These are phyloP conservation scores for Onygena corvina DNA, from an alignment of 2,329 filamentous ascomycete species.

Conservation along the genomic window DNA sequence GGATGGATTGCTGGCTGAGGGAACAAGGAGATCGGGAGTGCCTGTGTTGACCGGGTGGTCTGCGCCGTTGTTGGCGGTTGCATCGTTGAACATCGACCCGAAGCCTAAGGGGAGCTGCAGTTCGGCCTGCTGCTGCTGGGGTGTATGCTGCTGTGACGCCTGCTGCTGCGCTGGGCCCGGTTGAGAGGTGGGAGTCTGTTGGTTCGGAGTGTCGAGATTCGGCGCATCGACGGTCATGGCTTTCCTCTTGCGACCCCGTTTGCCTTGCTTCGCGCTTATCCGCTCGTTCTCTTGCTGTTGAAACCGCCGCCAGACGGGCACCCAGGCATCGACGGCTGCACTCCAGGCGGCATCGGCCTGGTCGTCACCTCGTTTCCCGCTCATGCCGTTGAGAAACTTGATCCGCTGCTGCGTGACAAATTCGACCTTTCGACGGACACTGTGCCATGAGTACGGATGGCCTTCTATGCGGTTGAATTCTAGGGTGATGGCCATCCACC, in stretches of 20 bases:
- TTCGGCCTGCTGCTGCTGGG: constrained; percentile 9
- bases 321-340: constrained; percentile 30
- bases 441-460: constrained; percentile 34
- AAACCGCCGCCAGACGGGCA: constrained; percentile 32
- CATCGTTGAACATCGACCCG: constrained; percentile 27
- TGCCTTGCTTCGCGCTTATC: constrained; percentile 29
- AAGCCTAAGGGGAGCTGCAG: constrained; percentile 29
- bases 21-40: constrained; percentile 7
- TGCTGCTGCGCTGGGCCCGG: constrained; percentile 8
- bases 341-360: constrained; percentile 30
- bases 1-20: constrained; percentile 11
- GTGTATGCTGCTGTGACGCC: not conserved
- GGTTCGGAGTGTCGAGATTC: constrained; percentile 5
- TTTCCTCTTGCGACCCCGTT: constrained; percentile 22
- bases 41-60: not conserved
- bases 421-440: constrained; percentile 33
- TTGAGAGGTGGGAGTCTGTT: constrained; percentile 2
- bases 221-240: constrained; percentile 4
- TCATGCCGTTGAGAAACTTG: constrained; percentile 29
- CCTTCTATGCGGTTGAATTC: constrained; percentile 30
- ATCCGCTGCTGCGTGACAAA: constrained; percentile 31
- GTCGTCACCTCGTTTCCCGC: constrained; percentile 23
- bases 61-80: constrained; percentile 2
- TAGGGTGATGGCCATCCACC: constrained; percentile 30
- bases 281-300: constrained; percentile 28